A percentile compares a stretch with the other conserved stretches of the same genome.
Evolutionary conservation across 441 rosid genomes (phyloP).

Genomic region (Rhodomyrtus psidioides): DNA sequence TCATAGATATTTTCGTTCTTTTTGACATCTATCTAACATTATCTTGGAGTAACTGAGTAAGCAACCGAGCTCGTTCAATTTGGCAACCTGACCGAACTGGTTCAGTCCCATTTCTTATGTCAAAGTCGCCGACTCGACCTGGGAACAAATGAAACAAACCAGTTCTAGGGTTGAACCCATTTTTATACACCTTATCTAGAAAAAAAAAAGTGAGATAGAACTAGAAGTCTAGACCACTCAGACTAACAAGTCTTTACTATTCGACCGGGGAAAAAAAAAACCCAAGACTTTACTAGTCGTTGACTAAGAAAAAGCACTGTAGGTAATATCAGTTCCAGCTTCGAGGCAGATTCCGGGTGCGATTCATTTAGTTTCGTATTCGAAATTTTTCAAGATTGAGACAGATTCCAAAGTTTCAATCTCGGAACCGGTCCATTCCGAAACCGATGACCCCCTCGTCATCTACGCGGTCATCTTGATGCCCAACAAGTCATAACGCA

Average conservation of each 20-base stretch:
- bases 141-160: neutral
- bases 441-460: neutral
- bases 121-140: neutral
- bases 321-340: neutral
- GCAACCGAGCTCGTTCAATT: neutral
- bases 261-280: neutral
- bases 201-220: neutral
- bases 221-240: neutral
- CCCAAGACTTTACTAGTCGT: neutral
- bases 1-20: neutral
- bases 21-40: neutral
- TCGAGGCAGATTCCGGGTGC: neutral
- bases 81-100: neutral
- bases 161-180: neutral
- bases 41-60: neutral
- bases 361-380: neutral
- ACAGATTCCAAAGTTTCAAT: neutral
- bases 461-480: neutral
- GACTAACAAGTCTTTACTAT: neutral
- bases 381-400: neutral
- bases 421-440: neutral
- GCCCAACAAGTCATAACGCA: neutral
- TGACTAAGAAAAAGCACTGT: neutral
- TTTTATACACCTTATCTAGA: neutral
- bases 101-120: neutral